Evolutionary conservation across 305 asterid genomes (phyloP), one percentile per base, ranked within the genome.

Genomic region (Andrographis paniculata): DNA sequence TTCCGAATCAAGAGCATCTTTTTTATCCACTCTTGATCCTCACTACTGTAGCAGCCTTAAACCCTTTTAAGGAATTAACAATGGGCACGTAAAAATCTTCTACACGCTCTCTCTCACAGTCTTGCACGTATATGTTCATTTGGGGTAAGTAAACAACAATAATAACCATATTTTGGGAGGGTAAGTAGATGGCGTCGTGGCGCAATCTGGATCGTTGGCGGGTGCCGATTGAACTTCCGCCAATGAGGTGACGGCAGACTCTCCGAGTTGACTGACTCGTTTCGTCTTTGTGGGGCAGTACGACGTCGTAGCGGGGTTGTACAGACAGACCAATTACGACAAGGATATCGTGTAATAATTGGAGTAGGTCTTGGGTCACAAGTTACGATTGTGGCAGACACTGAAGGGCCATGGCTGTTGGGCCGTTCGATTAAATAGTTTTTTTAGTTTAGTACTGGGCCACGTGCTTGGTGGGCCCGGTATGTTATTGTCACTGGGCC

Each of bases 391-490:
- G 45, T 35, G 44, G 53, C 47, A 16, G 31, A 48, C 47, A 49
- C 14, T 33, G 20, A n/a, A n/a, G 52, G 37, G 48, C 15, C 20
- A 35, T 23, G 9, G 42, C 23, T 30, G 22, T 16, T 69, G 73
- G 73, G 60, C 69, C 53, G 35, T 19, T 4, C 6, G 31, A 48
- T 41, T 30, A 9, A 40, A 49, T 48, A 6, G 16, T n/a, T 23
- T 9, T 27, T 24, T 28, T 28, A 6, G 50, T 33, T 48, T 50
- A 47, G 2, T 28, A 21, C 9, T 35, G 12, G 2, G 33, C 59
- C 61, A 69, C 72, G 66, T 64, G 63, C 51, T 14, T 5, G 5
- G 14, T 27, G 72, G 74, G 60, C 63, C 76, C 58, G 31, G 41
- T 12, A 17, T 42, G 41, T 39, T 52, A 28, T 17, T 22, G 14